Evolutionary conservation across 805 yeast genomes (phyloP).

Genomic region (Candida maesae): DNA sequence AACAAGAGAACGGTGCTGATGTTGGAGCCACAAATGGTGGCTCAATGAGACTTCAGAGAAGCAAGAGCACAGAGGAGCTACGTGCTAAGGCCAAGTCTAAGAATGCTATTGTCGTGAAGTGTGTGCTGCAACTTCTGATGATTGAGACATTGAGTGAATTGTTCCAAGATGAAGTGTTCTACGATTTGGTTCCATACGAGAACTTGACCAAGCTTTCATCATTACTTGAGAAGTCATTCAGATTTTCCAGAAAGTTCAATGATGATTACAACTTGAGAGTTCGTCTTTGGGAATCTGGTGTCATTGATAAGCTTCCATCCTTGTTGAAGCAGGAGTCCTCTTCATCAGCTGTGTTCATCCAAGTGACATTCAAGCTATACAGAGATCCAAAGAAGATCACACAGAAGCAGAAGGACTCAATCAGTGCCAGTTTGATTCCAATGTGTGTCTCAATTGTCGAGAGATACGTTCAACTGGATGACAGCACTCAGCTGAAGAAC

Average conservation of each 20-base stretch:
- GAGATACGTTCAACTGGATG: conserved; percentile 70
- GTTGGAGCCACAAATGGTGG: conserved; percentile 28
- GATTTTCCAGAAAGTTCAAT: conserved; percentile 83
- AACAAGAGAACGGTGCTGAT: conserved; percentile 13
- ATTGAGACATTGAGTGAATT: conserved; percentile 83
- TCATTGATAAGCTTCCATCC: conserved; percentile 90
- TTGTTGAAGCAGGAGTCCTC: conserved; percentile 87
- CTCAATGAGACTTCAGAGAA: conserved; percentile 6
- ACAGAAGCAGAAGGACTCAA: conserved; percentile 42
- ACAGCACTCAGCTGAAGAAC: conserved; percentile 69
- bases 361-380: conserved; percentile 75
- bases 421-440: conserved; percentile 55
- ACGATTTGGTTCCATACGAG: conserved; percentile 61
- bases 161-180: conserved; percentile 66
- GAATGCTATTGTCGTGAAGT: conserved; percentile 81
- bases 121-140: conserved; percentile 85
- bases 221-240: conserved; percentile 64
- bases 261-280: conserved; percentile 84
- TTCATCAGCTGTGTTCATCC: conserved; percentile 82
- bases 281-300: conserved; percentile 87
- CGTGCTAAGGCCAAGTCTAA: conserved; percentile 49
- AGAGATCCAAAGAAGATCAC: conserved; percentile 55
- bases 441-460: conserved; percentile 68
- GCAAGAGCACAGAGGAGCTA: conserved; percentile 34
- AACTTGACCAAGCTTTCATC: conserved; percentile 57